Conservation (phyloP, 495 filamentous ascomycete species). For the Hypoxylon lienhwacheense region DNA sequence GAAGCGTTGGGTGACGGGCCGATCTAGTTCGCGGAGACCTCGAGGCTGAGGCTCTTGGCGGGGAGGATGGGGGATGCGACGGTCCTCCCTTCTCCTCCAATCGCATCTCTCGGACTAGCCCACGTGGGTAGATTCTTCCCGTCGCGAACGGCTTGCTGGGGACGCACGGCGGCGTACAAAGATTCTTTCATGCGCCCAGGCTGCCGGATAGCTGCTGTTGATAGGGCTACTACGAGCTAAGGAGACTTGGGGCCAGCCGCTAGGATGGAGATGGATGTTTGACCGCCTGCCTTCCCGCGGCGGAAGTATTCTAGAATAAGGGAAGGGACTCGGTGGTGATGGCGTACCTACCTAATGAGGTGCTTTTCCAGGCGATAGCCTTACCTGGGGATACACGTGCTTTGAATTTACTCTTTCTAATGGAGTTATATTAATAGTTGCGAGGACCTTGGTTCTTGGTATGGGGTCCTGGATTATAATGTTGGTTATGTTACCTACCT, state of each 20-base stretch:
- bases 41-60: conserved; percentile 36
- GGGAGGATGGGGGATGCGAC: not conserved
- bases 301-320: conserved; percentile 27
- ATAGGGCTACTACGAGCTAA: conserved; percentile 5
- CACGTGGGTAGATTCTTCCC: conserved; percentile 29
- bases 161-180: conserved; percentile 1
- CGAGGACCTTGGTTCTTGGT: too few relatives aligned
- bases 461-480: too few relatives aligned
- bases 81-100: conserved; percentile 12
- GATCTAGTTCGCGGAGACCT: conserved; percentile 25
- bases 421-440: not conserved
- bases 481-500: too few relatives aligned
- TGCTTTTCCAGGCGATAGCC: not conserved
- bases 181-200: conserved; percentile 24
- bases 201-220: conserved; percentile 17
- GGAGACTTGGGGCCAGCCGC: conserved; percentile 10
- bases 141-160: conserved; percentile 23
- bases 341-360: conserved; percentile 9
- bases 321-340: not conserved
- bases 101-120: conserved; percentile 4
- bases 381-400: not conserved
- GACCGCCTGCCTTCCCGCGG: conserved; percentile 18
- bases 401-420: not conserved
- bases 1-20: not conserved
- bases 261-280: not conserved